Conservation (phyloP, 371 early-diverging fungal genomes). For the Mortierella sp. region DNA sequence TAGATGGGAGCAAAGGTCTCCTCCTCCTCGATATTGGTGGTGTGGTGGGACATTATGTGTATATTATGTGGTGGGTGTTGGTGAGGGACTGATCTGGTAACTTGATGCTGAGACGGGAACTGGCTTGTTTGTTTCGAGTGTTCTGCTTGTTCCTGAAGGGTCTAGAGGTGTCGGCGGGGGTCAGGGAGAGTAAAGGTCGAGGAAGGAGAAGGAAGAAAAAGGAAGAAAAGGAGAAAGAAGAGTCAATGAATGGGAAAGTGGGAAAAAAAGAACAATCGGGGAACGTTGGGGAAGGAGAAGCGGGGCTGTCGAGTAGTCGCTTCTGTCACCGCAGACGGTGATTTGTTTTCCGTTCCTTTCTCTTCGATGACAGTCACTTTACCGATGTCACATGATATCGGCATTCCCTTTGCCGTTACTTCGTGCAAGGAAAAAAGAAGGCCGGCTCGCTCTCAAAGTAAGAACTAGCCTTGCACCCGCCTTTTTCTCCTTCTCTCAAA, state of each 20-base stretch:
- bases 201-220: neutral
- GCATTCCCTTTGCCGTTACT: neutral
- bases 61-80: neutral
- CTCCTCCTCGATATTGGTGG: slow-evolving; percentile 55
- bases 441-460: neutral
- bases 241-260: neutral
- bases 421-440: neutral
- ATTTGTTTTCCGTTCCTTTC: slow-evolving; percentile 13
- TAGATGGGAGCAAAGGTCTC: slow-evolving; percentile 57
- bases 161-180: neutral
- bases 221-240: slow-evolving; percentile 7
- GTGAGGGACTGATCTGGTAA: neutral
- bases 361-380: slow-evolving; percentile 11
- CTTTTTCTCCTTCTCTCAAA: neutral
- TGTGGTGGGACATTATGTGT: slow-evolving; percentile 43
- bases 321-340: neutral
- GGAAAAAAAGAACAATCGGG: slow-evolving; percentile 7
- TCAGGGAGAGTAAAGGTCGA: neutral
- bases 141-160: slow-evolving; percentile 4
- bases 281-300: slow-evolving; percentile 11
- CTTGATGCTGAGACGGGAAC: neutral
- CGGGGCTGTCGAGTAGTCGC: neutral
- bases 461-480: slow-evolving; percentile 1
- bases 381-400: slow-evolving; percentile 9
- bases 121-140: neutral